Evolutionary conservation across 805 yeast genomes (phyloP).

Genomic region (Hanseniaspora meyeri): DNA sequence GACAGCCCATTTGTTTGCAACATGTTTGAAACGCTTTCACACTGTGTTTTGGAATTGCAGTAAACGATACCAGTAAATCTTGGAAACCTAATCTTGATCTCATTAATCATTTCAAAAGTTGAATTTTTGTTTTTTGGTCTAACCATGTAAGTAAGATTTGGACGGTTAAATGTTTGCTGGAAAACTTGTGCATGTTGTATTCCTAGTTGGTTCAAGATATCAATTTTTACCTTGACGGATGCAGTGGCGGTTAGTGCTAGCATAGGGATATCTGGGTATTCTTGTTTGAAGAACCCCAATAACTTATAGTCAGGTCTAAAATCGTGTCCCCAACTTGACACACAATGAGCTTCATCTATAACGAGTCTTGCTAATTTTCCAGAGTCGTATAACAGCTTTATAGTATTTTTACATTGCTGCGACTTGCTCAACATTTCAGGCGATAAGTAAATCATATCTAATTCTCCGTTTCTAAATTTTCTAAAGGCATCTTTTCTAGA

Average conservation of each 20-base stretch:
- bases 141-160: constrained; percentile 71
- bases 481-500: constrained; percentile 54
- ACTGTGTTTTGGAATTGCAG: constrained; percentile 79
- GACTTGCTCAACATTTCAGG: constrained; percentile 90
- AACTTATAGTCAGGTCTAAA: constrained; percentile 91
- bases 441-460: constrained; percentile 73
- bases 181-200: constrained; percentile 50
- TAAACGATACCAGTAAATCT: constrained; percentile 77
- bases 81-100: constrained; percentile 39
- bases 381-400: constrained; percentile 43
- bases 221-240: constrained; percentile 75
- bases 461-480: constrained; percentile 48
- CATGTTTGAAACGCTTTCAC: constrained; percentile 66
- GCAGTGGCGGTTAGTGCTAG: constrained; percentile 98
- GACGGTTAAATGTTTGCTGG: constrained; percentile 85
- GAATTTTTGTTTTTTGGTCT: constrained; percentile 46
- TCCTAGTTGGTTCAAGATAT: constrained; percentile 67
- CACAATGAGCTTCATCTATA: constrained; percentile 96
- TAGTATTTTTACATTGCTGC: constrained; percentile 49
- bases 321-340: constrained; percentile 98
- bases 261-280: constrained; percentile 70
- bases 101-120: constrained; percentile 46
- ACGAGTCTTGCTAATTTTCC: constrained; percentile 68
- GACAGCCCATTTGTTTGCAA: constrained; percentile 49
- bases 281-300: constrained; percentile 54